These are phyloP conservation scores for Eucalyptus microcorys DNA, from an alignment of 345 rosid genomes.

Conservation along the genomic window DNA sequence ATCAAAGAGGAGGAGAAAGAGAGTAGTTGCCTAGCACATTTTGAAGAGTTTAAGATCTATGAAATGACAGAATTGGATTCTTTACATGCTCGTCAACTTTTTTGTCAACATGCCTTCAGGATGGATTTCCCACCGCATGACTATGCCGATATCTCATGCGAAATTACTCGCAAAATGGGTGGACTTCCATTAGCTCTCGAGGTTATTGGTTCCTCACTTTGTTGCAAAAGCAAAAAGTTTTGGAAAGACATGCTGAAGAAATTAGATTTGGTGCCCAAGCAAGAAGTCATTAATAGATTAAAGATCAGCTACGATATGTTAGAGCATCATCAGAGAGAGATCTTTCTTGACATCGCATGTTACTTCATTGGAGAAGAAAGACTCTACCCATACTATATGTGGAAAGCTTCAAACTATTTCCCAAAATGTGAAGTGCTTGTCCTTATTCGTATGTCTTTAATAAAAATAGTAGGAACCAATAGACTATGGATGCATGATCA, in stretches of 20 bases:
- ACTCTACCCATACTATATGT: accelerated
- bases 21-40: background rate
- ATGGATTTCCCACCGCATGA: background rate
- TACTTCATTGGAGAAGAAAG: background rate
- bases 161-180: background rate
- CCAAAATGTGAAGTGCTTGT: background rate
- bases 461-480: background rate
- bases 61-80: background rate
- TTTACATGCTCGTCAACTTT: background rate
- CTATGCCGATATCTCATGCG: background rate
- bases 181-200: background rate
- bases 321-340: background rate
- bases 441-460: background rate
- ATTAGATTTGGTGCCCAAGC: background rate
- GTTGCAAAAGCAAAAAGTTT: background rate
- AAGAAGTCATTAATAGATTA: background rate
- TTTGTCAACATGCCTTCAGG: background rate
- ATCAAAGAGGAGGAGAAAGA: background rate
- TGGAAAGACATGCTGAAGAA: background rate
- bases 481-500: background rate
- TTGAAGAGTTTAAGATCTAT: background rate
- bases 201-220: background rate
- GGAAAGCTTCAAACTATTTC: background rate
- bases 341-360: background rate
- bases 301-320: background rate